phyloP scores from a whole-genome alignment of 108 stramenopile species.

The Aurantiochytrium sp. region DNA sequence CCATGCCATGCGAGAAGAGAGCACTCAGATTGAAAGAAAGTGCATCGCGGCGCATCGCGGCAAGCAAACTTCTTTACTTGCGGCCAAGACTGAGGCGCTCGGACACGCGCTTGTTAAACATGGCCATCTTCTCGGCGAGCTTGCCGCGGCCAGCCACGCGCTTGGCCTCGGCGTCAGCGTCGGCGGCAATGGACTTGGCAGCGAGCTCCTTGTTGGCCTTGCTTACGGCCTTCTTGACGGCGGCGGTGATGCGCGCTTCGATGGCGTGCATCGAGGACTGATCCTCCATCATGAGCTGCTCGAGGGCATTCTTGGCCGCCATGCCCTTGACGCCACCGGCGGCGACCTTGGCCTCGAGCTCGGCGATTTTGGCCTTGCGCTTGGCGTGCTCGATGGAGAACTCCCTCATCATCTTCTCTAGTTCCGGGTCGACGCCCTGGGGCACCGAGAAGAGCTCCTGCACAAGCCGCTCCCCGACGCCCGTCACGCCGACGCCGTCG shows the following conservation, averaged over 20 bases:
- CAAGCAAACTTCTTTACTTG: background rate
- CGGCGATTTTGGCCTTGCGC: constrained; percentile 1
- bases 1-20: no score
- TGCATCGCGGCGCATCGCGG: no score
- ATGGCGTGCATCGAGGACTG: constrained; percentile 5
- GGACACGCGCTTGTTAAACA: constrained; percentile 1
- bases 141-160: background rate
- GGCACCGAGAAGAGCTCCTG: constrained; percentile 22
- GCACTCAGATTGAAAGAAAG: no score
- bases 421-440: background rate
- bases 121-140: background rate
- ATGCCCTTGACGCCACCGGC: constrained; percentile 19
- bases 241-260: background rate
- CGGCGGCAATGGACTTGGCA: background rate
- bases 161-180: background rate
- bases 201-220: background rate
- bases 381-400: background rate
- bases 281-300: background rate
- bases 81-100: constrained; percentile 2
- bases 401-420: constrained; percentile 12
- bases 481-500: constrained; percentile 11
- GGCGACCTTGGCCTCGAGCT: constrained; percentile 15
- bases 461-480: constrained; percentile 4
- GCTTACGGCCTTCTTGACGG: background rate
- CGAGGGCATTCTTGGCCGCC: constrained; percentile 6